Evolutionary conservation across 2,329 filamentous ascomycete genomes (phyloP).

Genomic region (Penicillium sp.): DNA sequence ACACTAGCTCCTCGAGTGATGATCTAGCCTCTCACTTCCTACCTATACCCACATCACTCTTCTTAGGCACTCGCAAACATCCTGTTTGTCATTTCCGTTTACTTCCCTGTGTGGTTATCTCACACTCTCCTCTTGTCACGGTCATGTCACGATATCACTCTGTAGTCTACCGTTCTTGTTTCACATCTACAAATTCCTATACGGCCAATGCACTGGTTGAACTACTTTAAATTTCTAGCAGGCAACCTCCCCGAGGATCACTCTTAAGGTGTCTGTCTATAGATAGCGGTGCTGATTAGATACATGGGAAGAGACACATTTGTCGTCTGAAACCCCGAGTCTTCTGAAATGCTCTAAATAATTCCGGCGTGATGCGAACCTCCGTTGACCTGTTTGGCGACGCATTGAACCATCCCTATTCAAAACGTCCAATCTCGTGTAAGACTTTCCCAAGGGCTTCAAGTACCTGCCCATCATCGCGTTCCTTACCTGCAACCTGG

Average conservation of each 20-base stretch:
- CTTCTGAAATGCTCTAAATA: no score
- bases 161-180: conserved; percentile 26
- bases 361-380: no score
- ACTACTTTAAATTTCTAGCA: no score
- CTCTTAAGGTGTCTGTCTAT: no score
- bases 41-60: conserved; percentile 27
- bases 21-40: conserved; percentile 3
- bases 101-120: neutral
- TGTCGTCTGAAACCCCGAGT: no score
- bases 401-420: conserved; percentile 8
- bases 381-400: no score
- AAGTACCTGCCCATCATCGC: conserved; percentile 42
- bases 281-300: no score
- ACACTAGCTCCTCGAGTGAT: neutral
- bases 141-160: conserved; percentile 23
- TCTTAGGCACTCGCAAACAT: neutral
- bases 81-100: neutral
- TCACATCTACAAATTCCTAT: conserved; percentile 6
- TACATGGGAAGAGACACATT: no score
- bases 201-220: conserved; percentile 3
- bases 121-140: conserved; percentile 4
- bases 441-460: conserved; percentile 63
- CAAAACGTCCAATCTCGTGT: conserved; percentile 59
- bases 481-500: conserved; percentile 46
- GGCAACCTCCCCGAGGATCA: no score